Evolutionary conservation across 1,139 yeast species (phyloP), one percentile per base, ranked within the genome.

Genomic region (Kodamaea ohmeri): DNA sequence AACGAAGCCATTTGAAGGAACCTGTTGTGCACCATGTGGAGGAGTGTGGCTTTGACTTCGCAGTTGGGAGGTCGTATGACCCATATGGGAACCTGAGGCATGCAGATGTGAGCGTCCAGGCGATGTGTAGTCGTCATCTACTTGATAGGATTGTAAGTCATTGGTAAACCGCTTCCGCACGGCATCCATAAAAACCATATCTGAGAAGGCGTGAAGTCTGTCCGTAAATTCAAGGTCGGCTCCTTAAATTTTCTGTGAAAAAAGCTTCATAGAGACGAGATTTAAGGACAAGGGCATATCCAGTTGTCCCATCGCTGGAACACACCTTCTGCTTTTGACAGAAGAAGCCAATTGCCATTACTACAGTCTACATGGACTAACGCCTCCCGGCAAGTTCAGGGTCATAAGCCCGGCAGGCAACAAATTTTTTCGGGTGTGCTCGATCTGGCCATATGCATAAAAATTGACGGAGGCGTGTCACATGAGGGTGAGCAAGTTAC

Each of bases 61-160:
- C 26, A 35, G 34, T 13, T 32, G 39, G 6, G 35, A n/a, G 14
- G 39, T 28, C 9, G 27, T 19, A 6, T 26, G 32, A 15, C 21
- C 7, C 13, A 15, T 12, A 21, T 21, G 32, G 27, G 25, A 13
- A 13, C 35, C 22, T 6, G 22, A 5, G 12, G 14, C 28, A 13
- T 16, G 30, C 37, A 11, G 39, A 16, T 32, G 32, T 9, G 34
- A 32, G 31, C 33, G 33, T 25, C 32, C 58, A 7, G 56, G 51
- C 4, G 43, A 41, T 1, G 63, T 49, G 39, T 62, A 64, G 40
- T 65, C 71, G 32, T 65, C 70, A 32, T 64, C 71, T 3, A 64
- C 53, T 34, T 62, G 66, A 44, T 64, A 65, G 8, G 67, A 61
- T 36, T 60, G 66, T 14, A 63, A 53, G 16, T 56, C 55, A 40